These are phyloP conservation scores for Schizophyllum amplum DNA, from an alignment of 1,284 basidiomycete species.

Conservation along the genomic window DNA sequence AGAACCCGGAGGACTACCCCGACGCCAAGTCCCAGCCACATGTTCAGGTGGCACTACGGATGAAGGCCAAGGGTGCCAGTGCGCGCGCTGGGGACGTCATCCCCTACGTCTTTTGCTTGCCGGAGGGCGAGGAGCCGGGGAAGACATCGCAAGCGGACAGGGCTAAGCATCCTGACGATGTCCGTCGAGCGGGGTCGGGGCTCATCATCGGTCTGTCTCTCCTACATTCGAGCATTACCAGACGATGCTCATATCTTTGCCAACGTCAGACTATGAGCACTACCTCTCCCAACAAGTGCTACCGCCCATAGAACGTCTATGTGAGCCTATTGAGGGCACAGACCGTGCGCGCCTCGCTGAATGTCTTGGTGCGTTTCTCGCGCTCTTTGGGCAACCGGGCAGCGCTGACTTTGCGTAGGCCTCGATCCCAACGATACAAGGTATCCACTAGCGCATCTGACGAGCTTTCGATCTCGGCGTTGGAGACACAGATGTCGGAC, in stretches of 20 bases:
- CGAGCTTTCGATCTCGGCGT: constrained; percentile 68
- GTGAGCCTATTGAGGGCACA: constrained; percentile 95
- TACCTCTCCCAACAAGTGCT: constrained; percentile 91
- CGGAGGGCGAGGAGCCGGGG: constrained; percentile 58
- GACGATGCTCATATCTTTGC: constrained; percentile 4
- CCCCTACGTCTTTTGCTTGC: constrained; percentile 90
- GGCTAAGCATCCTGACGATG: constrained; percentile 91
- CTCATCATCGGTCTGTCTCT: constrained; percentile 63
- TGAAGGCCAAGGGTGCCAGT: constrained; percentile 80
- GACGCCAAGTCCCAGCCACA: constrained; percentile 94
- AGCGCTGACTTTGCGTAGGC: constrained; percentile 33
- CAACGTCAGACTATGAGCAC: constrained; percentile 72
- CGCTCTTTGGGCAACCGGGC: background rate
- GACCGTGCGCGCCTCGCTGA: constrained; percentile 88
- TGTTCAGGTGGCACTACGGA: constrained; percentile 90
- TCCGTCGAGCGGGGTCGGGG: constrained; percentile 61
- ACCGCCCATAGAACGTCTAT: constrained; percentile 91
- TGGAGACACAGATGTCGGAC: constrained; percentile 90
- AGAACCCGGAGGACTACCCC: constrained; percentile 94
- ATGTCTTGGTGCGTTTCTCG: constrained; percentile 68
- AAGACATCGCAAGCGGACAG: constrained; percentile 84
- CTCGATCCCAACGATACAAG: constrained; percentile 80
- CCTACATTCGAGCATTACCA: background rate
- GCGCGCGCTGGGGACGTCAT: constrained; percentile 90
- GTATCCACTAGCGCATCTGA: constrained; percentile 39